Conservation (phyloP, 495 filamentous ascomycete species). For the Trichocladium antarcticum region DNA sequence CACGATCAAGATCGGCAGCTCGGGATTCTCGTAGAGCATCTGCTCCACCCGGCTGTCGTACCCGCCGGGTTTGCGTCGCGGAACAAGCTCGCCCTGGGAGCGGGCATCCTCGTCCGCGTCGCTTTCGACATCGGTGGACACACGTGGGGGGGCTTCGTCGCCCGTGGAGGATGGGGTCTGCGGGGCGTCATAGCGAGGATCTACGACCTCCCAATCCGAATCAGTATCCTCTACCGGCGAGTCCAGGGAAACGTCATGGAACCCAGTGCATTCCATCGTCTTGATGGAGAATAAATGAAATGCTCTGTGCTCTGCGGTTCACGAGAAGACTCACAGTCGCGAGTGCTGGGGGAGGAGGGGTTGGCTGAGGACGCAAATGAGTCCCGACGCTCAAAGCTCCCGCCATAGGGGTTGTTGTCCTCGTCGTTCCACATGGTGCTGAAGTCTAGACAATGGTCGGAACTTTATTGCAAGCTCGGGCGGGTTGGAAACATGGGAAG, state of each 20-base stretch:
- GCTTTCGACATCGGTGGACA: constrained; percentile 26
- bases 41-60: constrained; percentile 95
- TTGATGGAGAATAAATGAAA: background rate
- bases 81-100: constrained; percentile 36
- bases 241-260: constrained; percentile 20
- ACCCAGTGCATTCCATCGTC: constrained; percentile 27
- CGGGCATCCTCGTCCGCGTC: constrained; percentile 48
- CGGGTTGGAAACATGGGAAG: background rate
- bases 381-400: constrained; percentile 72
- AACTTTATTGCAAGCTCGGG: background rate
- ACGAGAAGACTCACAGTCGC: constrained; percentile 32
- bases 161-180: constrained; percentile 36
- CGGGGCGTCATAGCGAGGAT: constrained; percentile 31
- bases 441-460: background rate
- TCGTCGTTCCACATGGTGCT: constrained; percentile 72
- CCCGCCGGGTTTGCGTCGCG: constrained; percentile 61
- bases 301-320: background rate
- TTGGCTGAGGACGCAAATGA: constrained; percentile 61
- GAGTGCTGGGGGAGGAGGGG: constrained; percentile 49
- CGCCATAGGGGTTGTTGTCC: constrained; percentile 82
- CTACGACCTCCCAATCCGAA: constrained; percentile 37
- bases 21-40: constrained; percentile 88
- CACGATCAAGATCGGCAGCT: constrained; percentile 76
- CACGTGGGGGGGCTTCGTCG: constrained; percentile 29
- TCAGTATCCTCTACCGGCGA: constrained; percentile 26